Base-by-base conservation (phyloP, 164 flowering plant genomes). In the Aristolochia contorta region DNA sequence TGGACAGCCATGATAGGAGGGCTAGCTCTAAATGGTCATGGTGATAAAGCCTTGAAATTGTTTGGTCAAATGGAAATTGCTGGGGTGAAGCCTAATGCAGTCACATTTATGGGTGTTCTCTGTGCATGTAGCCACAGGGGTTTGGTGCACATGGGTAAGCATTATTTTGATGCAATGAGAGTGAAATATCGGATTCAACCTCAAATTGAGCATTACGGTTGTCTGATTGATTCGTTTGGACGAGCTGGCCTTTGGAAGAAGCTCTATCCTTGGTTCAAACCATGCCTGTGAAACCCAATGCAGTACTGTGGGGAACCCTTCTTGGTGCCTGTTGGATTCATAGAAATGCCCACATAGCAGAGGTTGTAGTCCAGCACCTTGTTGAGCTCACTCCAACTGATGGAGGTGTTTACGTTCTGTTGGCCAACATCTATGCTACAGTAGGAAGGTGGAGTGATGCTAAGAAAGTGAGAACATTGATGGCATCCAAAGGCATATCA, bases 1-100 rank as follows among this genome's bases (percentile, higher is more conserved):
- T 65, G 67, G 61, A 65, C 56, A 18, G 50, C 67, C 32, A 65
- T 65, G 67, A 65, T 65, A 15, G 55, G 33, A 13, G 67, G 56
- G 47, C 49, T 65, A 25, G 67, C 67, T 7, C 23, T 65, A 56
- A 65, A 65, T 33, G 67, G 56, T 20, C 47, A 22, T 21, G 61
- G 61, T 22, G 61, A 58, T 56, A 58, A 58, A 56, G 67, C 67
- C 15, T 58, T 58, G 37, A 49, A 58, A 27, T 55, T 65, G 45
- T 58, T 65, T 58, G 27, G 33, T 51, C 24, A 15, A 33, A 65
- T 65, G 67, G 61, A 65, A 30, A 25, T 45, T 21, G 55, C 24
- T 27, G 56, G 57, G 23, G 55, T 65, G 49, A 65, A 56, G 62
- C 67, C 67, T 20, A 58, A 58, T 48, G 55, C 49, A 24, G 55